A percentile compares a stretch with the other conserved stretches of the same genome.
These are phyloP conservation scores for Flaveria robusta DNA, from an alignment of 129 eudicot species.

Conservation along the genomic window DNA sequence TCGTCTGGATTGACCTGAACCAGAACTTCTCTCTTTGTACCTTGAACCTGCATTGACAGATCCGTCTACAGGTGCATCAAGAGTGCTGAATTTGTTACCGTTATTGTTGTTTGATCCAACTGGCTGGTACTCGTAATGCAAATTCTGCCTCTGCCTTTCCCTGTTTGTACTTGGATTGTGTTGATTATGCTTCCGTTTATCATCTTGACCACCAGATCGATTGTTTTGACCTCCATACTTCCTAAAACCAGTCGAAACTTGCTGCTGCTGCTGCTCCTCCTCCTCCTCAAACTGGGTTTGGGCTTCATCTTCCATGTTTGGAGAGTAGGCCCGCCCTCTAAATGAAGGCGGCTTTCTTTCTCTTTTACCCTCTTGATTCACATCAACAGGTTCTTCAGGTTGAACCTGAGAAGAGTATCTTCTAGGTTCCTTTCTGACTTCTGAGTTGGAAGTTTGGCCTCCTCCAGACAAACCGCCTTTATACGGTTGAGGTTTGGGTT, in stretches of 20 bases:
- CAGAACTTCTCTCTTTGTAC: constrained; percentile 48
- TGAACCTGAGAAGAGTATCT: constrained; percentile 23
- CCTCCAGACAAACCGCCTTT: constrained; percentile 49
- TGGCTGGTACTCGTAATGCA: constrained; percentile 87
- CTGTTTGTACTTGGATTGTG: constrained; percentile 30
- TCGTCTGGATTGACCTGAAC: constrained; percentile 60
- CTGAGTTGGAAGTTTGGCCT: constrained; percentile 42
- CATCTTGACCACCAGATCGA: constrained; percentile 52
- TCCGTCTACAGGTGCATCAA: constrained; percentile 46
- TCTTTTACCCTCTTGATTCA: constrained; percentile 42
- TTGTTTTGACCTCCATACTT: constrained; percentile 55
- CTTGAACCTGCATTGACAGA: constrained; percentile 31
- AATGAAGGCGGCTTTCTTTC: constrained; percentile 49
- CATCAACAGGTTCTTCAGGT: constrained; percentile 37
- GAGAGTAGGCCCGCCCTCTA: constrained; percentile 43
- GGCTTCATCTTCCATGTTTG: constrained; percentile 40
- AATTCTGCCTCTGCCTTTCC: constrained; percentile 66
- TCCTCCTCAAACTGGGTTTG: constrained; percentile 30
- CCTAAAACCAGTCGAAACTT: constrained; percentile 39
- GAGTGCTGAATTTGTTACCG: constrained; percentile 35
- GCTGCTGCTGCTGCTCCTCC: constrained; percentile 44
- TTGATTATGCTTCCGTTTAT: constrained; percentile 45
- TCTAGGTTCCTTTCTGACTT: constrained; percentile 31
- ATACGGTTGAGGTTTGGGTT: constrained; percentile 59
- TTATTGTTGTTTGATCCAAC: constrained; percentile 58